phyloP scores from a whole-genome alignment of 2,329 filamentous ascomycete genomes.

The Fusarium illudens region DNA sequence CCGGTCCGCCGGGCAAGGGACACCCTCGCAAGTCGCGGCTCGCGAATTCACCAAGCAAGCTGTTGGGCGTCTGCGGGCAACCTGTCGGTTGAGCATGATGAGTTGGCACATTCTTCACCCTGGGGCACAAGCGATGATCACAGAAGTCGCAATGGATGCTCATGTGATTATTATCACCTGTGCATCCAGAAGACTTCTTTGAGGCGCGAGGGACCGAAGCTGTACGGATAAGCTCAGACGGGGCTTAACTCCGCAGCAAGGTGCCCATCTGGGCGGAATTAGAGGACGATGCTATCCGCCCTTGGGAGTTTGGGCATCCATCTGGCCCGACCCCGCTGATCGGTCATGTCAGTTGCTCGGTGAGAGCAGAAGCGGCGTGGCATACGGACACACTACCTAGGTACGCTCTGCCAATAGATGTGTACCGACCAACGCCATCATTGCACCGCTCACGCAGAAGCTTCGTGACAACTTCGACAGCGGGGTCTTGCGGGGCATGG shows the following conservation, averaged over 20 bases:
- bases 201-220: neutral
- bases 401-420: constrained; percentile 10
- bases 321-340: constrained; percentile 23
- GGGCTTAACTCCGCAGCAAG: constrained; percentile 2
- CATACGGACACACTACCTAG: constrained; percentile 17
- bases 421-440: constrained; percentile 4
- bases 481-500: constrained; percentile 14
- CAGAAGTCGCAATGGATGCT: constrained; percentile 5
- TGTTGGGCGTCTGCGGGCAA: constrained; percentile 6
- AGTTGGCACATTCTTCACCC: constrained; percentile 23
- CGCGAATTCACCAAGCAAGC: constrained; percentile 6
- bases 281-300: constrained; percentile 4
- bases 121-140: constrained; percentile 12
- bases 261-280: neutral
- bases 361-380: constrained; percentile 4
- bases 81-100: constrained; percentile 21
- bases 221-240: constrained; percentile 1
- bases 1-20: constrained; percentile 24
- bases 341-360: constrained; percentile 6
- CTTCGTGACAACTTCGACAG: neutral
- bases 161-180: constrained; percentile 24
- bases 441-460: constrained; percentile 6
- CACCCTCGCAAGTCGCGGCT: constrained; percentile 23
- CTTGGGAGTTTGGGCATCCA: constrained; percentile 21
- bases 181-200: neutral